Conservation (phyloP, 2,329 filamentous ascomycete species). For the Fusarium clavum region DNA sequence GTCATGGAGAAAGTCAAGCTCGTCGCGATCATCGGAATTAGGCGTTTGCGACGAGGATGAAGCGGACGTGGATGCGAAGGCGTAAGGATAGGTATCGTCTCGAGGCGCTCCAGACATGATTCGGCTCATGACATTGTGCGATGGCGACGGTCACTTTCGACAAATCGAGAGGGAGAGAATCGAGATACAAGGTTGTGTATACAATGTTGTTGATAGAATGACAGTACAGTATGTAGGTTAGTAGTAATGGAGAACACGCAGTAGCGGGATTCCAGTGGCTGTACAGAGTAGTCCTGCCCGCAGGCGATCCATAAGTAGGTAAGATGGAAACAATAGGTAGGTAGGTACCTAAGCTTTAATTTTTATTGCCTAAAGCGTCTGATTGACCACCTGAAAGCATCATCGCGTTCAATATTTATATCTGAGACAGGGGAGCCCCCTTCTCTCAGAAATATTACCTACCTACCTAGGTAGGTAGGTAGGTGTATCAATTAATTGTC, state of each 20-base stretch:
- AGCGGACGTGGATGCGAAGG: slow-evolving; percentile 49
- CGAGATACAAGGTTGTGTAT: background rate
- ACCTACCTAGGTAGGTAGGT: background rate
- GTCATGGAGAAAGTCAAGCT: slow-evolving; percentile 58
- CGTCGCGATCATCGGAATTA: slow-evolving; percentile 57
- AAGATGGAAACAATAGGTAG: too few relatives aligned
- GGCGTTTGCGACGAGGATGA: slow-evolving; percentile 48
- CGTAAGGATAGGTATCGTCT: slow-evolving; percentile 52
- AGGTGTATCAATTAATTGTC: background rate
- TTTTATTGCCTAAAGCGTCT: slow-evolving; percentile 30
- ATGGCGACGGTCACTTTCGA: slow-evolving; percentile 24
- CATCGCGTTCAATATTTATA: slow-evolving; percentile 4
- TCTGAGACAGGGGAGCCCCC: slow-evolving; percentile 7
- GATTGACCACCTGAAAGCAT: slow-evolving; percentile 14
- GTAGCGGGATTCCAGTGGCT: slow-evolving; percentile 3
- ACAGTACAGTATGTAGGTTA: background rate
- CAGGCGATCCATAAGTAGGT: too few relatives aligned
- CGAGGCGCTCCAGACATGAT: slow-evolving; percentile 56
- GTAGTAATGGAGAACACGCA: slow-evolving; percentile 22
- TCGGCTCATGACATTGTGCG: slow-evolving; percentile 54
- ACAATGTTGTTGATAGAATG: slow-evolving; percentile 1
- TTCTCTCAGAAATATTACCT: background rate
- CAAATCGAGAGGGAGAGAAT: background rate
- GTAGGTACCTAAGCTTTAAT: background rate
- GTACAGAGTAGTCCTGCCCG: too few relatives aligned